Percentiles rank a stretch among this genome's conserved stretches.
Evolutionary conservation across 441 rosid species (phyloP).

Genomic region (Euphorbia corollata): DNA sequence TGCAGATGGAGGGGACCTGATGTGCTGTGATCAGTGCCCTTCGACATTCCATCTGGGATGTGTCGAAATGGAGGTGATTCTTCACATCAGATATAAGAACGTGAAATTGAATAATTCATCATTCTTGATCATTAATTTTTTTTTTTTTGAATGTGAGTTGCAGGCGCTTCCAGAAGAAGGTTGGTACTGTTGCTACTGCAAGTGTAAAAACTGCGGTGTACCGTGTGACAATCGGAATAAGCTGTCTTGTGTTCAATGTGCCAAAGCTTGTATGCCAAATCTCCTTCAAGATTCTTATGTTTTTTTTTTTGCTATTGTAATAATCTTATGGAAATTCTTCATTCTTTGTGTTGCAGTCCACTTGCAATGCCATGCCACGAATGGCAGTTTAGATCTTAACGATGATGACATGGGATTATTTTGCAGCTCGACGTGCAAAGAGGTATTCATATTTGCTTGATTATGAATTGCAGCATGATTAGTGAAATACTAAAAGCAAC

Average conservation of each 20-base stretch:
- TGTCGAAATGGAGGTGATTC: constrained; percentile 21
- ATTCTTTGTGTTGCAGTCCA: constrained; percentile 18
- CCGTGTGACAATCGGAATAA: background rate
- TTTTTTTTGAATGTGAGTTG: constrained; percentile 3
- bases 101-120: background rate
- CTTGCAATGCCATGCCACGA: constrained; percentile 9
- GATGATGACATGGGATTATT: background rate
- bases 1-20: constrained; percentile 12
- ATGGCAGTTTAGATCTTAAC: constrained; percentile 9
- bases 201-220: constrained; percentile 13
- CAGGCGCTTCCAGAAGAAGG: constrained; percentile 16
- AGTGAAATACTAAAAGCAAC: constrained; percentile 1
- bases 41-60: constrained; percentile 26
- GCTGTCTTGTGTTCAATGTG: constrained; percentile 15
- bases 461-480: too few relatives aligned
- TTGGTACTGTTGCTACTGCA: constrained; percentile 19
- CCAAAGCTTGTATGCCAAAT: constrained; percentile 11
- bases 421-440: constrained; percentile 23
- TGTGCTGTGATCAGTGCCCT: constrained; percentile 33
- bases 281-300: background rate
- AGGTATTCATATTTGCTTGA: constrained; percentile 17
- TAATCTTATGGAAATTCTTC: background rate
- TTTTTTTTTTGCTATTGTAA: background rate
- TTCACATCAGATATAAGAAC: background rate
- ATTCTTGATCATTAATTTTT: too few relatives aligned